These are phyloP conservation scores for Phanerodontia chrysosporium DNA, from an alignment of 768 basidiomycete genomes.

Conservation along the genomic window DNA sequence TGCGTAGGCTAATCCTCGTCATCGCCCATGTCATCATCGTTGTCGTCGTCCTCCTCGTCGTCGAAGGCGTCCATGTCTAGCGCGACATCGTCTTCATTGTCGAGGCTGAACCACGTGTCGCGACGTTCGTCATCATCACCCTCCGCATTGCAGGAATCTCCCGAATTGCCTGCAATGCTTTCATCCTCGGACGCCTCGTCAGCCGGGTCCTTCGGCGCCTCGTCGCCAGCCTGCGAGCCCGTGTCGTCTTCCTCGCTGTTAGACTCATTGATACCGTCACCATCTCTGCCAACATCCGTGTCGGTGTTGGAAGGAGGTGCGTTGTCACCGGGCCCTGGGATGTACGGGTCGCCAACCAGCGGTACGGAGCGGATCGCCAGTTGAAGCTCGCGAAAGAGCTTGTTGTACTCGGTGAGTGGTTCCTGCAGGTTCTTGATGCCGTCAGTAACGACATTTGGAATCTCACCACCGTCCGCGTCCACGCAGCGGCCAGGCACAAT, in stretches of 20 bases:
- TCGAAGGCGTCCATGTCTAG: too few species aligned
- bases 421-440: constrained; percentile 18
- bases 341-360: constrained; percentile 1
- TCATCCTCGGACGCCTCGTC: neutral
- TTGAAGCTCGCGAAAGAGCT: constrained; percentile 16
- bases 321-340: neutral
- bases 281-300: neutral
- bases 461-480: constrained; percentile 14
- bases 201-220: neutral
- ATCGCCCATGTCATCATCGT: neutral
- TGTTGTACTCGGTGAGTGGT: constrained; percentile 27
- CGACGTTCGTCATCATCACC: neutral
- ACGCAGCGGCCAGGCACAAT: constrained; percentile 16
- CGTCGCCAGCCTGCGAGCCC: neutral
- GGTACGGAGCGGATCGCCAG: constrained; percentile 10
- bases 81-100: too few species aligned
- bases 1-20: neutral
- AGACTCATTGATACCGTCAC: neutral
- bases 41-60: neutral
- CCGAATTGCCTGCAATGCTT: neutral
- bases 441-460: constrained; percentile 15
- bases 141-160: neutral
- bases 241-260: neutral
- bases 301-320: neutral
- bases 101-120: neutral